A percentile compares a stretch with the other conserved stretches of the same genome.
Conservation (phyloP, 2,329 filamentous ascomycete species). For the Fusarium foetens region DNA sequence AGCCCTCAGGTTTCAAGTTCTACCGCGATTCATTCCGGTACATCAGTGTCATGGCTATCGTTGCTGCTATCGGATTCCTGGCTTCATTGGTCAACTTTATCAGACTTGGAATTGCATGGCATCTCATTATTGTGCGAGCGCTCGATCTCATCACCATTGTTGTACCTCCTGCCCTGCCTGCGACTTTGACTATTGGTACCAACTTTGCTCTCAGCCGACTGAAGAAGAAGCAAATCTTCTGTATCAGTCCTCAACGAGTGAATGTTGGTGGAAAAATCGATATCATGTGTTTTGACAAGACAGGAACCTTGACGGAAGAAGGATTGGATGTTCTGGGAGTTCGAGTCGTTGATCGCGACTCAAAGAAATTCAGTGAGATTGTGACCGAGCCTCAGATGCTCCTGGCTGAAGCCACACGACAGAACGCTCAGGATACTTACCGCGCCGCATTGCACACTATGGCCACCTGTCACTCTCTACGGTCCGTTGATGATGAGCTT, state of each 20-base stretch:
- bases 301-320: constrained; percentile 96
- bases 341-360: constrained; percentile 74
- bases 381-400: constrained; percentile 72
- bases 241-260: constrained; percentile 95
- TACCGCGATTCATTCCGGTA: constrained; percentile 98
- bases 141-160: constrained; percentile 97
- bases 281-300: constrained; percentile 98
- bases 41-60: constrained; percentile 92
- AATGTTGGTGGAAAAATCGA: constrained; percentile 97
- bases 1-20: constrained; percentile 98
- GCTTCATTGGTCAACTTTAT: constrained; percentile 95
- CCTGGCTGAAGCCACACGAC: constrained; percentile 55
- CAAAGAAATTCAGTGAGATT: constrained; percentile 77
- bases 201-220: constrained; percentile 91
- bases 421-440: constrained; percentile 48
- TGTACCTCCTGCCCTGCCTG: constrained; percentile 92
- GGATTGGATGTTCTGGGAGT: constrained; percentile 93
- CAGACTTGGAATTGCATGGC: constrained; percentile 83
- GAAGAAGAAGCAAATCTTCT: constrained; percentile 92
- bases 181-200: constrained; percentile 94
- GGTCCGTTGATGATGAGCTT: constrained; percentile 86
- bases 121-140: constrained; percentile 90
- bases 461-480: constrained; percentile 95
- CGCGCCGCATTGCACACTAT: constrained; percentile 86
- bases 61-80: constrained; percentile 87